A percentile compares a stretch with the other conserved stretches of the same genome.
Conservation (phyloP, 2,329 filamentous ascomycete species). For the Penicillium glabrum region DNA sequence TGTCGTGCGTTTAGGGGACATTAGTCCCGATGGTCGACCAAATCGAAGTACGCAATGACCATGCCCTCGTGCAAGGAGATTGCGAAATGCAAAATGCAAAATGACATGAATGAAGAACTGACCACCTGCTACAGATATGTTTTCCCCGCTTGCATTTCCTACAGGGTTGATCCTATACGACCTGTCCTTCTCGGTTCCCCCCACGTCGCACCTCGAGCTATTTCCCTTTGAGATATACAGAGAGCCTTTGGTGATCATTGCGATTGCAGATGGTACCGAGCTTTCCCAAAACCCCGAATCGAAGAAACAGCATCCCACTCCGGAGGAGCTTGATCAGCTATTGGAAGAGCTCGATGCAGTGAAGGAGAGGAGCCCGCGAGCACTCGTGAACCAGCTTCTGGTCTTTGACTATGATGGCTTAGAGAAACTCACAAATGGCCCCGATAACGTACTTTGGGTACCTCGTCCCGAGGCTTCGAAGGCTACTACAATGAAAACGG, state of each 20-base stretch:
- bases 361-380: conserved; percentile 71
- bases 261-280: conserved; percentile 78
- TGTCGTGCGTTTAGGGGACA: conserved; percentile 80
- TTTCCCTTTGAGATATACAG: conserved; percentile 89
- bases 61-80: not conserved
- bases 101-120: conserved; percentile 6
- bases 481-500: conserved; percentile 76
- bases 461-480: conserved; percentile 68
- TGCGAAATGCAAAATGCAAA: not conserved
- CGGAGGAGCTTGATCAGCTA: conserved; percentile 40
- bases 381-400: conserved; percentile 74
- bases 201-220: conserved; percentile 74
- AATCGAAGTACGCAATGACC: conserved; percentile 70
- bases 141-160: conserved; percentile 86
- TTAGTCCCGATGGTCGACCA: conserved; percentile 79
- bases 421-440: conserved; percentile 54
- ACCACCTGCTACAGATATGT: conserved; percentile 67
- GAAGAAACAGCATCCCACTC: conserved; percentile 35
- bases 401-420: conserved; percentile 71
- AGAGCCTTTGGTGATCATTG: conserved; percentile 79
- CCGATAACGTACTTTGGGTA: conserved; percentile 68
- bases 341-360: conserved; percentile 68
- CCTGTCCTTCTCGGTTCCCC: conserved; percentile 74
- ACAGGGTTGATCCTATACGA: conserved; percentile 86
- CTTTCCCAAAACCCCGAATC: conserved; percentile 43